phyloP scores from a whole-genome alignment of 169 alveolate species.

The Babesia divergens region DNA sequence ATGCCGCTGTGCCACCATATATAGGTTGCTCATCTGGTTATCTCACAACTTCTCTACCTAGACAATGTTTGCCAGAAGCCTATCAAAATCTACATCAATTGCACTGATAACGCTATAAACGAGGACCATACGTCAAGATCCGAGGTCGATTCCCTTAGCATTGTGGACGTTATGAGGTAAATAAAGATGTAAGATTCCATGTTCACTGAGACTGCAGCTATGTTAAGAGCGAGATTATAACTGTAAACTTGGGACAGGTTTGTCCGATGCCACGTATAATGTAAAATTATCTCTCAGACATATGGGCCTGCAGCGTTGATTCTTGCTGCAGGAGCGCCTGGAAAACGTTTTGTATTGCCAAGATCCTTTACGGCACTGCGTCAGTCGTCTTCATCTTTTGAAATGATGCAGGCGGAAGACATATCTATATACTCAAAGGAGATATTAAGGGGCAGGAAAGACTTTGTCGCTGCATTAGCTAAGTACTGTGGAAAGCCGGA shows the following conservation, averaged over 20 bases:
- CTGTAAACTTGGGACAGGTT: constrained; percentile 59
- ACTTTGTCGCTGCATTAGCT: constrained; percentile 54
- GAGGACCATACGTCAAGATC: constrained; percentile 59
- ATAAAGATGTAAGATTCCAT: neutral
- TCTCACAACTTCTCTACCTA: constrained; percentile 66
- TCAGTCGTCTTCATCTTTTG: constrained; percentile 63
- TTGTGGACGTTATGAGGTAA: constrained; percentile 71
- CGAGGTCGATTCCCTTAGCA: constrained; percentile 67
- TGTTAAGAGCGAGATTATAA: constrained; percentile 40
- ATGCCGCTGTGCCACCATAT: neutral
- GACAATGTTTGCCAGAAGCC: constrained; percentile 73
- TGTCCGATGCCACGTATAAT: constrained; percentile 1
- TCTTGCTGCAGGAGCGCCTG: constrained; percentile 70
- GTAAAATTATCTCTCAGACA: constrained; percentile 56
- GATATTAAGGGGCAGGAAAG: constrained; percentile 67
- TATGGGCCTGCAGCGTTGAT: constrained; percentile 71
- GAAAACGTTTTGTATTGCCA: constrained; percentile 69
- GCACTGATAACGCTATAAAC: constrained; percentile 59
- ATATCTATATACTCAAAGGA: constrained; percentile 68
- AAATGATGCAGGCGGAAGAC: constrained; percentile 70
- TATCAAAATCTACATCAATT: constrained; percentile 65
- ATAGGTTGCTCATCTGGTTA: constrained; percentile 65
- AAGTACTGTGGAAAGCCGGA: constrained; percentile 53
- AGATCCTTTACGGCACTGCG: constrained; percentile 65
- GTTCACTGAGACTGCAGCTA: neutral